Conservation (phyloP, 768 basidiomycete genomes). For the Crepidotus variabilis region DNA sequence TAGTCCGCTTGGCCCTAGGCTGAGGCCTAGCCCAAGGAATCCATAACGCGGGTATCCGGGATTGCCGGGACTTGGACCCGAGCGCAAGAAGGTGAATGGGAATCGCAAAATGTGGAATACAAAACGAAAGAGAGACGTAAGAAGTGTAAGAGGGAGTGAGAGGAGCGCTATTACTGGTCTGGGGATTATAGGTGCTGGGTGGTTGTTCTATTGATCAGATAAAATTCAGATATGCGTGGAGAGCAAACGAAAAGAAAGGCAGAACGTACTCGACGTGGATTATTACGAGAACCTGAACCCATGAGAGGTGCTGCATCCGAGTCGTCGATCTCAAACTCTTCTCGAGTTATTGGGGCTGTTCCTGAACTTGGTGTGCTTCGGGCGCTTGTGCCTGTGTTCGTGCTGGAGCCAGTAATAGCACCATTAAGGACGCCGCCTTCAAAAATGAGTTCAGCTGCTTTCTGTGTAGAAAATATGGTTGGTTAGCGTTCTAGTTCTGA, state of each 20-base stretch:
- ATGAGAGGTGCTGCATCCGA: not conserved
- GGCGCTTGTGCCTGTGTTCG: not conserved
- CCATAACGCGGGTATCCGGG: not conserved
- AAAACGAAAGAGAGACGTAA: slow-evolving; percentile 60
- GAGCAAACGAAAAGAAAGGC: not conserved
- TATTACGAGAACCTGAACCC: not conserved
- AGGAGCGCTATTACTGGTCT: not conserved
- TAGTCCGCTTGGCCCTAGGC: not conserved
- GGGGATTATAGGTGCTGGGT: slow-evolving; percentile 4
- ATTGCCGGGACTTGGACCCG: not conserved
- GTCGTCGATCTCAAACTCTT: slow-evolving; percentile 5
- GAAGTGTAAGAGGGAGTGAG: slow-evolving; percentile 46
- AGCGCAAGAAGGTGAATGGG: slow-evolving; percentile 41
- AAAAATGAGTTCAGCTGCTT: slow-evolving; percentile 60
- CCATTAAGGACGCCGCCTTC: slow-evolving; percentile 17
- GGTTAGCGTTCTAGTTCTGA: not conserved
- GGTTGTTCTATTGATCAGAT: not conserved
- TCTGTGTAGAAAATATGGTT: slow-evolving; percentile 25
- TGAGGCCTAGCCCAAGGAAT: not conserved
- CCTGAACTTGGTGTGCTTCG: not conserved
- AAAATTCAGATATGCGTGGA: not conserved
- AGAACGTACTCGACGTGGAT: not conserved
- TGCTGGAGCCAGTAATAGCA: not conserved
- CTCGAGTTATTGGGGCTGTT: not conserved
- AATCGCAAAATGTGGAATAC: slow-evolving; percentile 65